Conservation (phyloP, 768 basidiomycete genomes). For the Trametopsis cervina region DNA sequence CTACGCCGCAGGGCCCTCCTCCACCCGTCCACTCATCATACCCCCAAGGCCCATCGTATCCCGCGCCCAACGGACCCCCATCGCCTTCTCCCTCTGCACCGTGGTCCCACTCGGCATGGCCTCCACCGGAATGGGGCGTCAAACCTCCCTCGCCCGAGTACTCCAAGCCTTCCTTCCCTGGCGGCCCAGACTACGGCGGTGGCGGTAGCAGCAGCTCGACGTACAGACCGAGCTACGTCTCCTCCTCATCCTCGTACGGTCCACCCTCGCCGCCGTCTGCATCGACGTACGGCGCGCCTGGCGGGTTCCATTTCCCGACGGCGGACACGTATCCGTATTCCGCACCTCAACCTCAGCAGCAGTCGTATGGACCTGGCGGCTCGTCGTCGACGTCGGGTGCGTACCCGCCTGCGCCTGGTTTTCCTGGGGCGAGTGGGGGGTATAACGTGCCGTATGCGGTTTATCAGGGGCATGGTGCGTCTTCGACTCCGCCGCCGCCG, state of each 20-base stretch:
- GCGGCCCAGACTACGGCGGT: background rate
- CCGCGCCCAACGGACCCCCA: slow-evolving; percentile 2
- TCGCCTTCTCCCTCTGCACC: slow-evolving; percentile 3
- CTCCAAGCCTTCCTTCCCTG: background rate
- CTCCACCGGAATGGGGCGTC: slow-evolving; percentile 19
- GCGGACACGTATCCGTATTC: slow-evolving; percentile 7
- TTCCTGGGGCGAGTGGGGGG: background rate
- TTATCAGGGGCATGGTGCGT: background rate
- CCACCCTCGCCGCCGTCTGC: slow-evolving; percentile 1
- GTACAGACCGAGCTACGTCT: background rate
- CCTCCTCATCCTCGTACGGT: background rate
- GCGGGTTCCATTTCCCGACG: slow-evolving; percentile 21
- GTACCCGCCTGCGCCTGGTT: background rate
- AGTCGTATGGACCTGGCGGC: slow-evolving; percentile 1
- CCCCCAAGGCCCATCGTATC: background rate
- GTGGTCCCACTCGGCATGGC: slow-evolving; percentile 13
- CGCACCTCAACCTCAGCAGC: slow-evolving; percentile 2
- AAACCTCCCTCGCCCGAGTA: background rate
- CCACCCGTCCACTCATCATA: background rate
- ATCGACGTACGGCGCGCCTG: slow-evolving; percentile 2
- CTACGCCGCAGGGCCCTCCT: background rate
- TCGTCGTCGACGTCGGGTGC: too few species aligned
- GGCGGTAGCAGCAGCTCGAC: background rate
- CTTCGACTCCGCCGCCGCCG: background rate
- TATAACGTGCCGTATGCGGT: background rate